Base-by-base conservation (phyloP, 2,329 filamentous ascomycete species). In the Aureobasidium sp. region DNA sequence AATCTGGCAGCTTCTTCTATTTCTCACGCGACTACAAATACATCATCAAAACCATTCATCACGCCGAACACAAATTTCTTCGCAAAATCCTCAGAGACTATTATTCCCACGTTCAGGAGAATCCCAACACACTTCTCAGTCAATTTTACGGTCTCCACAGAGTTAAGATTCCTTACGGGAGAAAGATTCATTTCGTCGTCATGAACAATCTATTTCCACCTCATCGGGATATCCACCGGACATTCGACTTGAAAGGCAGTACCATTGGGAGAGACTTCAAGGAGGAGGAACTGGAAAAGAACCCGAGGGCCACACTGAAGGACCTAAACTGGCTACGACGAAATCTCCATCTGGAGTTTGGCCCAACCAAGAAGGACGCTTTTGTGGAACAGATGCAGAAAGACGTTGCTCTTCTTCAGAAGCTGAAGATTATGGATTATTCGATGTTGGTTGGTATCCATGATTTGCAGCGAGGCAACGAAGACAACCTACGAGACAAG, bases 151-250 rank as follows among this genome's bases (percentile, higher is more conserved):
- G 94, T 51, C 80, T 99, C 19, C 94, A 99, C 75, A 86, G 94
- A 63, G 94, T 99, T 69, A 99, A 99, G 81, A 95, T 96, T 79
- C 91, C 93, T 0, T 97, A 96, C 71, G 94, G 94, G 64, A 88
- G 93, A 71, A 99, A 99, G 77, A 96, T 97, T 60, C 94, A 99
- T 74, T 99, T 99, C 68, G 94, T 99, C 62, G 92, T 99, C 71
- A 99, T 99, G 94, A 99, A 99, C 79, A 99, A 99, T 73, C 82
- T 99, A 17, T 99, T 99, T 70, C 94, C 94, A 13, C 93, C 94
- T 7, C 94, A 99, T 75, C 85, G 93, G 67, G 94, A 99, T 73
- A 97, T 99, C 63, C 94, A 99, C 76, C 86, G 90, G 69, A 99
- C 92, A 3, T 99, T 96, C 70, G 94, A 99, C 73, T 75, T 99